Evolutionary conservation across 192 early-diverging fungal genomes (phyloP), one percentile per base, ranked within the genome.

Genomic region (Allomyces macrogynus): DNA sequence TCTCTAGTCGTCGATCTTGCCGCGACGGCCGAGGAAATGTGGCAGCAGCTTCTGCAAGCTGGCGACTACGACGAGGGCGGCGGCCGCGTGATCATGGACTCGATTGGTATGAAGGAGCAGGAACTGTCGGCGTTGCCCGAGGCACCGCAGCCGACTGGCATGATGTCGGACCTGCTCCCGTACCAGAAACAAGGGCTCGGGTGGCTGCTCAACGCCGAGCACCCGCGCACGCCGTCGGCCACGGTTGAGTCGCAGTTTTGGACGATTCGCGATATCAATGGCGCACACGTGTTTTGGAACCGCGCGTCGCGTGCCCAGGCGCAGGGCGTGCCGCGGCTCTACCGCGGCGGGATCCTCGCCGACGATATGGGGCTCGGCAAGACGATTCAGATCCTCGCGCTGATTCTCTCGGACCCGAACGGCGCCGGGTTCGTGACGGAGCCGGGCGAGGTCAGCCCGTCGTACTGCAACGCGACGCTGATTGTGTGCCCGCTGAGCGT

Each of bases 181-280:
- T 64, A 64, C 63, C 63, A 64, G 27, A 24, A 23, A 14, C 63
- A 64, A 23, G 63, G 63, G 40, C 27, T 64, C 23, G 20, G 27
- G 23, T 64, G 63, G 63, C 11, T 64, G 40, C 27, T 64, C 4
- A 18, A 64, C 24, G 63, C 63, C 63, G 63, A 64, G 63, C 63
- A 64, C 63, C 63, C 27, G 63, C 63, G 20, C 49, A 14, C 16
- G 16, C 49, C 49, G 49, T 20, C 49, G 16, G 49, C 12, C 16
- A 57, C 49, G 16, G 49, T 20, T 0, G 49, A 57, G 49, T 57
- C 49, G 49, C 49, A 57, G 49, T 57, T 57, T 20, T 57, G 49
- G 49, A 14, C 20, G 49, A 57, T 57, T 57, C 12, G 20, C 2
- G 3, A n/a, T 16, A 5, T 57, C 16, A 57, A 57, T 5, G 49